These are phyloP conservation scores for Ambispora gerdemannii DNA, from an alignment of 192 early-diverging fungal genomes.

Conservation along the genomic window DNA sequence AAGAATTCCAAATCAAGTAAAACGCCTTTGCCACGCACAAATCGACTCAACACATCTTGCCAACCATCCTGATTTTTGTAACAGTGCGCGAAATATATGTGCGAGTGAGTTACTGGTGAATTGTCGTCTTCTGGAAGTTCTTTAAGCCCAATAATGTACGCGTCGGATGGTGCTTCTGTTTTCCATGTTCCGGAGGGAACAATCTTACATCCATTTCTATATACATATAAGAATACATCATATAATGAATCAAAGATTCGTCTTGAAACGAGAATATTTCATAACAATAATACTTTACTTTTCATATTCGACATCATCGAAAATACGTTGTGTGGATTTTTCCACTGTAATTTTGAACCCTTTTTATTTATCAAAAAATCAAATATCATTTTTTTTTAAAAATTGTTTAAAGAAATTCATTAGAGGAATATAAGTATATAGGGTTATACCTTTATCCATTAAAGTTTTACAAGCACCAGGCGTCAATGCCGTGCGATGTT, in stretches of 20 bases:
- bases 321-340: constrained; percentile 75
- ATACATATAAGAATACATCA: constrained; percentile 10
- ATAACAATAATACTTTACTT: constrained; percentile 43
- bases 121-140: constrained; percentile 93
- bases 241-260: not conserved
- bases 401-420: not conserved
- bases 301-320: constrained; percentile 85
- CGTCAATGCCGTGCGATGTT: constrained; percentile 90
- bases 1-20: constrained; percentile 96
- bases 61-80: constrained; percentile 95
- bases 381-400: constrained; percentile 18
- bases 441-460: constrained; percentile 55
- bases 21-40: constrained; percentile 78
- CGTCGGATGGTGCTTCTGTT: constrained; percentile 81
- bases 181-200: constrained; percentile 81
- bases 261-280: not conserved
- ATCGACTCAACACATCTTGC: constrained; percentile 83
- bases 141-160: constrained; percentile 96
- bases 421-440: not conserved
- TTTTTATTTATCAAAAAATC: not conserved
- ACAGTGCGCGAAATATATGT: constrained; percentile 99
- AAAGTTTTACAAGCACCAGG: constrained; percentile 80
- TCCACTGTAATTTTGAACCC: constrained; percentile 92
- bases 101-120: constrained; percentile 83
- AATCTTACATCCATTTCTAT: constrained; percentile 73